Evolutionary conservation across 2,329 filamentous ascomycete species (phyloP), one percentile per base, ranked within the genome.

Genomic region (Pseudocercospora eumusae): DNA sequence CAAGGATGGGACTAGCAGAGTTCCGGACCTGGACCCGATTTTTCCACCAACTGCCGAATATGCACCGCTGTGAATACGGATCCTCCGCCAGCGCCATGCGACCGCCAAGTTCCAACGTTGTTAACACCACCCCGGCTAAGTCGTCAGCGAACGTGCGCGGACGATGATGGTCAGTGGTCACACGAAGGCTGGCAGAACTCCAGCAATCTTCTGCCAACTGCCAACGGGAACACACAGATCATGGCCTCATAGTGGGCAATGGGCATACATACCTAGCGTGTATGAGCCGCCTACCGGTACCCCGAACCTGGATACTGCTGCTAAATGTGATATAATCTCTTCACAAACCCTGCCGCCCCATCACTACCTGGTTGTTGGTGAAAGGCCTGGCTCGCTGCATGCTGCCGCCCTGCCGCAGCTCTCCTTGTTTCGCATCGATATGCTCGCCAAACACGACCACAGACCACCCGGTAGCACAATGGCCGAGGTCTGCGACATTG

Each of bases 231-330:
- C 47, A 31, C 47, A 52, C 47, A 18, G 25, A 52, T 52, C 47
- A n/a, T 52, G 23, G 8, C 25, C 47, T 52, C 47, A 31, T 4
- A 25, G 21, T 52, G 47, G 47, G 36, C 36, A 31, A 4, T 31
- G 28, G 28, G 28, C 28, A 31, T n/a, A 31, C 2, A 8, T 2
- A 6, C 42, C 27, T 50, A 23, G 45, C 45, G 45, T 52, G 47
- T 25, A 52, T 52, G 21, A 52, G 47, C 47, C 25, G 15, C 47
- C 21, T 52, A 27, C n/a, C n/a, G n/a, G n/a, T n/a, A n/a, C 47
- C 47, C 47, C n/a, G 31, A 52, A 31, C 47, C 47, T 52, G 47
- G 47, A 52, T 25, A 25, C 47, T 25, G 47, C 52, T 36, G 18
- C 52, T 10, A 21, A 18, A 21, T 54, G 52, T 54, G 52, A 23